These are phyloP conservation scores for Smallanthus sonchifolius DNA, from an alignment of 129 eudicot species.

Conservation along the genomic window DNA sequence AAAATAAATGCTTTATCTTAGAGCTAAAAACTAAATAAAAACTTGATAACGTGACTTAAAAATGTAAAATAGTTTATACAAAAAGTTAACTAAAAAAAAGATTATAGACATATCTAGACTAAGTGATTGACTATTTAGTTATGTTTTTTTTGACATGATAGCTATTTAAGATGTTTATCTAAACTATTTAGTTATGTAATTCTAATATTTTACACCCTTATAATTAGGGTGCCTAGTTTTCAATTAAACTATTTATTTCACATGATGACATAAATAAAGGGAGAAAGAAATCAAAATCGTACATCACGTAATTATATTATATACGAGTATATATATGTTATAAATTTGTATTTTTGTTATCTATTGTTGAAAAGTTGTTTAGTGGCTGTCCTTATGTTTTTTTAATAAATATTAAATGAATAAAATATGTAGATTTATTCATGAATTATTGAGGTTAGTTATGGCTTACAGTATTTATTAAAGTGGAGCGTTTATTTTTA, in stretches of 20 bases:
- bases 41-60: too few species aligned
- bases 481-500: slow-evolving; percentile 34
- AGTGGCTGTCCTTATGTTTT: slow-evolving; percentile 22
- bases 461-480: slow-evolving; percentile 19
- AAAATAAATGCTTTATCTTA: too few species aligned
- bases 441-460: slow-evolving; percentile 35
- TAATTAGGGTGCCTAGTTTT: neutral
- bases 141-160: too few species aligned
- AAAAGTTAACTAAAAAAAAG: too few species aligned
- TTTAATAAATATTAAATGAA: slow-evolving; percentile 12
- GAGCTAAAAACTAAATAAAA: too few species aligned
- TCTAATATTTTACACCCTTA: neutral
- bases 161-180: too few species aligned
- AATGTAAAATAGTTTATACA: too few species aligned
- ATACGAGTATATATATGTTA: neutral
- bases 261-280: neutral
- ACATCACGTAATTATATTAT: slow-evolving; percentile 11
- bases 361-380: slow-evolving; percentile 18
- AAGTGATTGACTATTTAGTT: too few species aligned
- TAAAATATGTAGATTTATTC: slow-evolving; percentile 20
- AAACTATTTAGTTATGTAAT: too few species aligned
- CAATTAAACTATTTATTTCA: neutral
- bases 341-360: slow-evolving; percentile 11
- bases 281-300: neutral
- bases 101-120: too few species aligned